Base-by-base conservation (phyloP, 2,329 filamentous ascomycete species). In the Fragosphaeria purpurea region DNA sequence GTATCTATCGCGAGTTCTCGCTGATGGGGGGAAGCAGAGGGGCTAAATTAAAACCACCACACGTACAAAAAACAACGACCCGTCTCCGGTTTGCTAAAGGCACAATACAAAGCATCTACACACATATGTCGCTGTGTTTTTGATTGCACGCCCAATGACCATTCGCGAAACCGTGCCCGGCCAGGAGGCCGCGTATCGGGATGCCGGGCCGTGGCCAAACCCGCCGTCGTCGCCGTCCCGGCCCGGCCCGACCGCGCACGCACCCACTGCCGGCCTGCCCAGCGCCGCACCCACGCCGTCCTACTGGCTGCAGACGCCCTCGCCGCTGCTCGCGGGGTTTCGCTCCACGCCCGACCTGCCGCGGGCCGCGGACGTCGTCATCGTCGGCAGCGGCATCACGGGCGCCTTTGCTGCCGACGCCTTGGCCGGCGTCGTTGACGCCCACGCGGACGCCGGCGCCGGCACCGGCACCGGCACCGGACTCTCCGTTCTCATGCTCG, bases 331-430 rank as follows among this genome's bases (percentile, higher is more conserved):
- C 5, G 65, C 80, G 0, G 81, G 81, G n/a, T 82, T 88, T 60
- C 75, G 79, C 12, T 83, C 83, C 0, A 89, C 86, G 0, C 60
- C 69, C 1, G 67, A 77, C 6, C 69, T 90, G 30, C 86, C 86
- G 1, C 58, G 65, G 3, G 67, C 71, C 44, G 81, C 82, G 0
- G 85, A 88, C 63, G 74, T 87, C 4, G 76, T 88, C 5, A 74
- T 91, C 31, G 71, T 91, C 5, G 86, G 86, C 40, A 86, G 79
- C 60, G 86, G 86, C 31, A 86, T 91, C 58, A 85, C 85, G 2
- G 86, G 86, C n/a, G 69, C 81, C 1, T 86, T 84, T 64, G 83
- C 81, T 0, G 84, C 84, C 4, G 74, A 79, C 55, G 80, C 79
- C 60, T 69, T 88, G 47, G 75, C 68, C 60, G 72, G n/a, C n/a